phyloP scores from a whole-genome alignment of 768 basidiomycete genomes.

The Mrakia frigida region DNA sequence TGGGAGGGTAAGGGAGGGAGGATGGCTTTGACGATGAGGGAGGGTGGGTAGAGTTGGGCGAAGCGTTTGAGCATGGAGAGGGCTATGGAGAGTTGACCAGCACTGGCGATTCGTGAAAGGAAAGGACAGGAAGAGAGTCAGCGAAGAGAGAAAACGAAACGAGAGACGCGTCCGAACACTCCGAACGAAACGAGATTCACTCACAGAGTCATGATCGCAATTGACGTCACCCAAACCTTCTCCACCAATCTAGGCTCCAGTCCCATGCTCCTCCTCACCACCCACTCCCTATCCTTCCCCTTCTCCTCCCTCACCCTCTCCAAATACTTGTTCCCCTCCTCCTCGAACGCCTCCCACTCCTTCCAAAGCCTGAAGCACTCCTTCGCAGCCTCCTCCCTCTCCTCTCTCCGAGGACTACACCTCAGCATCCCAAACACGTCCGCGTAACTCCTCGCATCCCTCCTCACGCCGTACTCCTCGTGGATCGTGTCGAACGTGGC shows the following conservation, averaged over 20 bases:
- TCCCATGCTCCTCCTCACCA: conserved; percentile 25
- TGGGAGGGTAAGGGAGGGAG: conserved; percentile 18
- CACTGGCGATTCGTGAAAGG: neutral
- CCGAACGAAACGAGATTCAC: conserved; percentile 38
- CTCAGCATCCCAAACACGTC: conserved; percentile 66
- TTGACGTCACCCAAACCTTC: conserved; percentile 61
- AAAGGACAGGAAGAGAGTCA: neutral
- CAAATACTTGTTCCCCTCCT: conserved; percentile 26
- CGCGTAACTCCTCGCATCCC: conserved; percentile 57
- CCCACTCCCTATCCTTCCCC: neutral
- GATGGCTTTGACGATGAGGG: neutral
- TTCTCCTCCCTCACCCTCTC: neutral
- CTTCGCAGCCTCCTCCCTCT: conserved; percentile 14
- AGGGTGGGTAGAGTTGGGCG: conserved; percentile 17
- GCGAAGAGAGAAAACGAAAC: neutral
- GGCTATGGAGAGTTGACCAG: conserved; percentile 21
- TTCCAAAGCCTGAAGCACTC: neutral
- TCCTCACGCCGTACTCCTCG: conserved; percentile 46
- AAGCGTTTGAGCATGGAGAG: conserved; percentile 18
- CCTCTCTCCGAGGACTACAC: neutral
- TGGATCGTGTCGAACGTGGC: conserved; percentile 56
- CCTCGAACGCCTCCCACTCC: conserved; percentile 32
- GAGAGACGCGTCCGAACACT: neutral
- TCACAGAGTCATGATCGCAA: conserved; percentile 69
- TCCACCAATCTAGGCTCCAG: conserved; percentile 52